phyloP scores from a whole-genome alignment of 352 stramenopile species.

The Phytophthora macrochlamydospora region DNA sequence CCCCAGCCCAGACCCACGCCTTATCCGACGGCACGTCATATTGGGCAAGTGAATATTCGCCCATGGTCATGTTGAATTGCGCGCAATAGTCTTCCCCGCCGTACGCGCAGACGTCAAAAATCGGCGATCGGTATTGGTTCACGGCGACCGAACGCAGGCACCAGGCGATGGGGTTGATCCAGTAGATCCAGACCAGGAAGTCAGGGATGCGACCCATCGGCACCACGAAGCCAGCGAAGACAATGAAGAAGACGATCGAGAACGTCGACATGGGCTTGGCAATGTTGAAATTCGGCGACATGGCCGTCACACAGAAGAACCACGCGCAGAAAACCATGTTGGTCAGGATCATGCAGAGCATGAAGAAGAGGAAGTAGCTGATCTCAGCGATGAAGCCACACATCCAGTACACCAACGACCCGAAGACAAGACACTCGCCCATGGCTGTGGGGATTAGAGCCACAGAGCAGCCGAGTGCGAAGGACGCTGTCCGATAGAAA shows the following conservation, averaged over 20 bases:
- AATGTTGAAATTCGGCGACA: conserved; percentile 35
- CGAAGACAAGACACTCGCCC: conserved; percentile 69
- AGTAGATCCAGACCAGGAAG: conserved; percentile 66
- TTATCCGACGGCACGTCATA: conserved; percentile 38
- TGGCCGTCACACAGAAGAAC: conserved; percentile 32
- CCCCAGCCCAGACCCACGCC: conserved; percentile 29
- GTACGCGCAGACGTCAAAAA: conserved; percentile 35
- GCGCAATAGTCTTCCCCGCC: conserved; percentile 29
- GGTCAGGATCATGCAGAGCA: conserved; percentile 25
- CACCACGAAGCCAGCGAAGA: conserved; percentile 53
- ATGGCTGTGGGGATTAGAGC: conserved; percentile 26
- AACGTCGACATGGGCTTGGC: conserved; percentile 39
- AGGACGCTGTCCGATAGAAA: conserved; percentile 72
- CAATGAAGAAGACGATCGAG: conserved; percentile 37
- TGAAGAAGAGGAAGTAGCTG: conserved; percentile 22
- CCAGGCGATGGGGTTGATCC: conserved; percentile 58
- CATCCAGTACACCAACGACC: conserved; percentile 88
- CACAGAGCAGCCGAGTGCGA: conserved; percentile 40
- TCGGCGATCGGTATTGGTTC: conserved; percentile 40
- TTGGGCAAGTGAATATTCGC: conserved; percentile 30
- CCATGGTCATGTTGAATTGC: conserved; percentile 32
- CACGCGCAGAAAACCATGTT: conserved; percentile 23
- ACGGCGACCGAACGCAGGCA: conserved; percentile 35
- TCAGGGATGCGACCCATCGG: conserved; percentile 33
- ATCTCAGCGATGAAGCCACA: conserved; percentile 49